These are phyloP conservation scores for Patellifolia procumbens DNA, from an alignment of 179 eudicot species.

Conservation along the genomic window DNA sequence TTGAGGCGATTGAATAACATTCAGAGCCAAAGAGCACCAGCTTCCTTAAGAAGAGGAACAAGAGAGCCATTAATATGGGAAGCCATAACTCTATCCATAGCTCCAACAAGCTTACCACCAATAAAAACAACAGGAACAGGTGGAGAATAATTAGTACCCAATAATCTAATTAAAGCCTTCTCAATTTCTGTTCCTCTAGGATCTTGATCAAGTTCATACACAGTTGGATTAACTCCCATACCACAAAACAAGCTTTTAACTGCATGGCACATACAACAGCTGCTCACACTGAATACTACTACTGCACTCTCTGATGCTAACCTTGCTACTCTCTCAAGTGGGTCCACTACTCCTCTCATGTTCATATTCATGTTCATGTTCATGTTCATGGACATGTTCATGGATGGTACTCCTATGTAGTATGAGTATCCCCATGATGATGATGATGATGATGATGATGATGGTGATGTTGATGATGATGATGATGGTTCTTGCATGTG, in stretches of 20 bases:
- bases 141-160: conserved; percentile 41
- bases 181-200: conserved; percentile 61
- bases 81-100: conserved; percentile 72
- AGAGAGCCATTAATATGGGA: conserved; percentile 68
- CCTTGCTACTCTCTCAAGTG: conserved; percentile 54
- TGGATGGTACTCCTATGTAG: conserved; percentile 30
- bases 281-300: conserved; percentile 67
- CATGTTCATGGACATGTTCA: not conserved
- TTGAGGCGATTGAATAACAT: not conserved
- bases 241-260: conserved; percentile 62
- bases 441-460: conserved; percentile 21
- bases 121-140: conserved; percentile 68
- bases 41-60: conserved; percentile 75
- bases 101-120: conserved; percentile 72
- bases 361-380: not conserved
- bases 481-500: conserved; percentile 29
- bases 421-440: conserved; percentile 43
- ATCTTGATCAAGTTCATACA: conserved; percentile 65
- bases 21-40: conserved; percentile 57
- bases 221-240: conserved; percentile 65
- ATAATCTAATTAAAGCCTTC: conserved; percentile 48
- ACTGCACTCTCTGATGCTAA: conserved; percentile 70
- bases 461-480: conserved; percentile 11
- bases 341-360: conserved; percentile 34
- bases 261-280: conserved; percentile 82